Conservation (phyloP, 257 asterid species). For the Ilex asprella region DNA sequence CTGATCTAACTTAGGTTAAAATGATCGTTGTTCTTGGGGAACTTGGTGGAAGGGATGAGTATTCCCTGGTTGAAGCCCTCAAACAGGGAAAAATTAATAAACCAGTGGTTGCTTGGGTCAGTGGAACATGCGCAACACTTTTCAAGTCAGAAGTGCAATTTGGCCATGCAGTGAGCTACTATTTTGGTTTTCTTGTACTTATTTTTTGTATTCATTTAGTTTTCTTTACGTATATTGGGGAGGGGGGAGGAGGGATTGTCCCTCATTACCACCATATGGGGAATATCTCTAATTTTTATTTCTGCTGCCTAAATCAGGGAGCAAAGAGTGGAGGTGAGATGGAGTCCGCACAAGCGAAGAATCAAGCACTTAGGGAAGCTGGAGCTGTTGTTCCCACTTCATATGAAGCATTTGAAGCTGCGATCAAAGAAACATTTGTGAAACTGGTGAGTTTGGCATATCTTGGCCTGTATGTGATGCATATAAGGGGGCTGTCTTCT, state of each 20-base stretch:
- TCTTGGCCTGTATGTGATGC: background rate
- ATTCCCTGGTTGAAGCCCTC: conserved; percentile 94
- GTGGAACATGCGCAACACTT: conserved; percentile 96
- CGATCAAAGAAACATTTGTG: conserved; percentile 69
- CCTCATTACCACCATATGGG: background rate
- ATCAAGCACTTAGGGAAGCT: conserved; percentile 89
- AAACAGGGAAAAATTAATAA: conserved; percentile 87
- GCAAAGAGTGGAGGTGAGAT: conserved; percentile 99
- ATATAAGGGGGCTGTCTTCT: conserved; percentile 4
- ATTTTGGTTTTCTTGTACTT: background rate
- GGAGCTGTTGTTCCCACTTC: conserved; percentile 98
- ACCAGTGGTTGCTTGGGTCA: conserved; percentile 99
- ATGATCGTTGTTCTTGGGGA: conserved; percentile 98
- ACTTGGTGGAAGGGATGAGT: conserved; percentile 98
- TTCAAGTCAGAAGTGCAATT: conserved; percentile 99
- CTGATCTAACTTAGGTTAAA: conserved; percentile 48
- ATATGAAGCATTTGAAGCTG: conserved; percentile 84
- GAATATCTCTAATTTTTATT: conserved; percentile 7
- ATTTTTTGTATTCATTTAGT: too few species aligned
- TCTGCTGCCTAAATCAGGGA: conserved; percentile 47
- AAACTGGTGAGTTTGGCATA: conserved; percentile 48
- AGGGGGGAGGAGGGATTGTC: too few species aligned
- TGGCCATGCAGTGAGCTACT: conserved; percentile 91
- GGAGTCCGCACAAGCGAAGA: conserved; percentile 99
- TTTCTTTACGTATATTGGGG: too few species aligned